Conservation (phyloP, 768 basidiomycete species). For the Mycena venus region DNA sequence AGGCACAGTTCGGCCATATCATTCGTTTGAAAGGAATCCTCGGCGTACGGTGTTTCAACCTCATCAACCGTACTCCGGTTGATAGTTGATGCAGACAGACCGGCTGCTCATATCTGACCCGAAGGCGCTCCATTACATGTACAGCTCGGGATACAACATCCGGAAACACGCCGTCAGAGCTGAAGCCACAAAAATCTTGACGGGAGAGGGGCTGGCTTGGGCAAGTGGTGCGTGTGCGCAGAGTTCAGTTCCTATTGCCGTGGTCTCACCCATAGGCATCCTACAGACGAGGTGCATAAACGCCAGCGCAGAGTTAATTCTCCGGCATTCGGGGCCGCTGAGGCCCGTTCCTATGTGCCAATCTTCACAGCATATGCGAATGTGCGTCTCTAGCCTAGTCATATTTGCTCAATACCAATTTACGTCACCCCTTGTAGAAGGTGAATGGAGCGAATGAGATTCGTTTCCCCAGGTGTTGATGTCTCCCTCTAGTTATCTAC, state of each 20-base stretch:
- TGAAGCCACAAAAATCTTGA: slow-evolving; percentile 62
- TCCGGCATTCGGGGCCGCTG: slow-evolving; percentile 67
- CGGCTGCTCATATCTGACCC: slow-evolving; percentile 68
- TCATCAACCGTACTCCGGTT: background rate
- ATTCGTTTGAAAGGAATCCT: slow-evolving; percentile 60
- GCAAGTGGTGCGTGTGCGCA: slow-evolving; percentile 57
- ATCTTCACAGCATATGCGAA: slow-evolving; percentile 62
- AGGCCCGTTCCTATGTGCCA: slow-evolving; percentile 63
- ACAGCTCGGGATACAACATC: slow-evolving; percentile 61
- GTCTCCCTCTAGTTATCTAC: slow-evolving; percentile 50
- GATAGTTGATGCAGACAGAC: slow-evolving; percentile 56
- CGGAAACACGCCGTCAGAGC: slow-evolving; percentile 65
- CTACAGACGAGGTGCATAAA: slow-evolving; percentile 59
- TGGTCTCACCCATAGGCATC: background rate
- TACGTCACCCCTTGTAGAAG: background rate
- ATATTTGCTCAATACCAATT: slow-evolving; percentile 28
- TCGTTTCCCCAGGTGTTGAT: slow-evolving; percentile 55
- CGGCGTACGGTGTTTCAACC: background rate
- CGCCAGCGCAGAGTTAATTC: slow-evolving; percentile 68
- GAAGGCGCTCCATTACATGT: slow-evolving; percentile 65
- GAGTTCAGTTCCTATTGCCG: background rate
- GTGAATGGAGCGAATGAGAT: background rate
- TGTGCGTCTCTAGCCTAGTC: slow-evolving; percentile 42
- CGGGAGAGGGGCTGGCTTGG: slow-evolving; percentile 68
- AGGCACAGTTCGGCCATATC: slow-evolving; percentile 41